Conservation (phyloP, 1,284 basidiomycete species). For the Pyrrhoderma noxium region DNA sequence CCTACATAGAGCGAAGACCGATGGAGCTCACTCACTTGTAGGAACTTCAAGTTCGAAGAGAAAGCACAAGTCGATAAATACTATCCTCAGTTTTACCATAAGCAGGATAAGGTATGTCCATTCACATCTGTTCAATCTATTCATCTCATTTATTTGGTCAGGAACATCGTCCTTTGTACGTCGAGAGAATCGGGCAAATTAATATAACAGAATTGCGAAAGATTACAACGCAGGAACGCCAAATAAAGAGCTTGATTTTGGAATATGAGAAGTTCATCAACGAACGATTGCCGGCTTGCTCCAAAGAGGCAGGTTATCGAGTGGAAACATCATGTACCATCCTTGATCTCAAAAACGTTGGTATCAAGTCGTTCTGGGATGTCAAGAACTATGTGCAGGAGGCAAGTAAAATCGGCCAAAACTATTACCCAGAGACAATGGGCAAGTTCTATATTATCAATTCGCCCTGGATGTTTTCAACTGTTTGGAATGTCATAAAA, state of each 20-base stretch:
- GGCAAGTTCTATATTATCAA: constrained; percentile 97
- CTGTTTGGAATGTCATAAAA: constrained; percentile 86
- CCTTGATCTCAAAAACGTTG: constrained; percentile 84
- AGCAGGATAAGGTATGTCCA: constrained; percentile 76
- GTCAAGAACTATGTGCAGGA: constrained; percentile 89
- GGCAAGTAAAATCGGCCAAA: constrained; percentile 80
- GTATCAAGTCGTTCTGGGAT: constrained; percentile 79
- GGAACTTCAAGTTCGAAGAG: constrained; percentile 87
- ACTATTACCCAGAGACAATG: constrained; percentile 92
- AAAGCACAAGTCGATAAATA: constrained; percentile 81
- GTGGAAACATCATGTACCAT: constrained; percentile 99
- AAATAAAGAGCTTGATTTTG: constrained; percentile 81
- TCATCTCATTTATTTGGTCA: constrained; percentile 30
- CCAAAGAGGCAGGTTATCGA: constrained; percentile 66
- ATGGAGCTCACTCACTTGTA: constrained; percentile 27
- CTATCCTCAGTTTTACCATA: constrained; percentile 97
- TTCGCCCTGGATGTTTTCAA: constrained; percentile 86
- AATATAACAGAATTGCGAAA: constrained; percentile 81
- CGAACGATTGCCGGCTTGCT: constrained; percentile 80
- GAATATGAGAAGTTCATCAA: constrained; percentile 91
- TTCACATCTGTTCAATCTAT: background rate
- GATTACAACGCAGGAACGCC: constrained; percentile 82
- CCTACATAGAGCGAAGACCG: background rate
- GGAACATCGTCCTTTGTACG: constrained; percentile 95
- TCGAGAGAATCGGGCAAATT: constrained; percentile 88